phyloP scores from a whole-genome alignment of 768 basidiomycete species.

The Crucibulum laeve region DNA sequence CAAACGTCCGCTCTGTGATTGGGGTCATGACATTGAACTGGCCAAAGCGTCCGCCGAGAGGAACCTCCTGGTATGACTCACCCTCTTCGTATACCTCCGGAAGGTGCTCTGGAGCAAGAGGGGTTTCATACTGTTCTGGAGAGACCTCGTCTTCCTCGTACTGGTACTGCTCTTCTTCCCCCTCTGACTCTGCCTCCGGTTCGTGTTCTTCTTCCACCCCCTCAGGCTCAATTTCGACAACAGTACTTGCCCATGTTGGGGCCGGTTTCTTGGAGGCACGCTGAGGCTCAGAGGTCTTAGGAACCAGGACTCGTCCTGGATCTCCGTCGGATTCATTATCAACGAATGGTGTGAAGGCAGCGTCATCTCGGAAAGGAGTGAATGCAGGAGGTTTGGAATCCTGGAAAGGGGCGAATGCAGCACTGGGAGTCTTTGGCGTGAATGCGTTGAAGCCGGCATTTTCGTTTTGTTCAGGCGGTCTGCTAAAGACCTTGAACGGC shows the following conservation, averaged over 20 bases:
- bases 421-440: slow-evolving; percentile 39
- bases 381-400: slow-evolving; percentile 31
- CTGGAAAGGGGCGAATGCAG: slow-evolving; percentile 37
- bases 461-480: slow-evolving; percentile 54
- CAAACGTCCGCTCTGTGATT: slow-evolving; percentile 91
- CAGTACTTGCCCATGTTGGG: slow-evolving; percentile 15
- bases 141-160: slow-evolving; percentile 9
- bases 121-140: slow-evolving; percentile 28
- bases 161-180: slow-evolving; percentile 21
- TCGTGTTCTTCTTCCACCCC: slow-evolving; percentile 22
- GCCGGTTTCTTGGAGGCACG: slow-evolving; percentile 13
- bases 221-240: slow-evolving; percentile 25
- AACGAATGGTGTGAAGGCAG: slow-evolving; percentile 21
- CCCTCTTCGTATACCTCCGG: slow-evolving; percentile 30
- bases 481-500: slow-evolving; percentile 68
- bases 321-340: slow-evolving; percentile 21
- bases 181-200: slow-evolving; percentile 25
- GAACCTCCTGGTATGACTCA: slow-evolving; percentile 40
- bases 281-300: slow-evolving; percentile 2
- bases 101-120: slow-evolving; percentile 20
- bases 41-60: slow-evolving; percentile 74
- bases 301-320: slow-evolving; percentile 12
- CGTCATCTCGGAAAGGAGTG: slow-evolving; percentile 28
- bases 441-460: slow-evolving; percentile 26
- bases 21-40: slow-evolving; percentile 95